phyloP scores from a whole-genome alignment of 306 rosid species.

The Cercis canadensis region DNA sequence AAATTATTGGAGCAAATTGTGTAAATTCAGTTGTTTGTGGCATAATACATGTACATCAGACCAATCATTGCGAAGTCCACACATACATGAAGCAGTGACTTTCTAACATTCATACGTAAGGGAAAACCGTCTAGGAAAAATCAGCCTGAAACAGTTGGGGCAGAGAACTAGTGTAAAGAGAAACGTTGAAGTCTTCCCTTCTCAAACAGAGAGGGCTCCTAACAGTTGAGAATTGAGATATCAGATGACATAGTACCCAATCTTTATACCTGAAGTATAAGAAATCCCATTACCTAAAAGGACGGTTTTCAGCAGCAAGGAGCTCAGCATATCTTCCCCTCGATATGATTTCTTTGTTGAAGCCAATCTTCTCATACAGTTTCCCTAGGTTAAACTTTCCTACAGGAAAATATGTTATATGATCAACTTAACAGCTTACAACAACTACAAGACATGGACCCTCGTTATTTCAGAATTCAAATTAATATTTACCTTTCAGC shows the following conservation, averaged over 20 bases:
- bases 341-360: conserved; percentile 89
- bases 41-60: too few relatives aligned
- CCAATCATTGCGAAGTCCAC: too few relatives aligned
- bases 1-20: too few relatives aligned
- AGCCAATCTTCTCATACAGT: conserved; percentile 95
- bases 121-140: too few relatives aligned
- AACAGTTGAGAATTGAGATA: conserved; percentile 10
- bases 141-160: too few relatives aligned
- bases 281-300: conserved; percentile 67
- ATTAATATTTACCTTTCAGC: conserved; percentile 29
- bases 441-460: conserved; percentile 1
- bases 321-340: conserved; percentile 93
- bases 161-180: too few relatives aligned
- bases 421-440: conserved; percentile 34
- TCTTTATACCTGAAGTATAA: conserved; percentile 13
- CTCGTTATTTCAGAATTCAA: conserved; percentile 5
- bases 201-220: conserved; percentile 15
- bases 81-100: too few relatives aligned
- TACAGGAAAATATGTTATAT: conserved; percentile 40
- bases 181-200: neutral
- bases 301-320: conserved; percentile 87
- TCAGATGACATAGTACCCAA: conserved; percentile 31
- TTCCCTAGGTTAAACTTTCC: conserved; percentile 86
- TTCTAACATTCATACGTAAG: too few relatives aligned
- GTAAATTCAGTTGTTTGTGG: too few relatives aligned